A percentile compares a stretch with the other conserved stretches of the same genome.
phyloP scores from a whole-genome alignment of 2,329 filamentous ascomycete species.

The Metarhizium rileyi region DNA sequence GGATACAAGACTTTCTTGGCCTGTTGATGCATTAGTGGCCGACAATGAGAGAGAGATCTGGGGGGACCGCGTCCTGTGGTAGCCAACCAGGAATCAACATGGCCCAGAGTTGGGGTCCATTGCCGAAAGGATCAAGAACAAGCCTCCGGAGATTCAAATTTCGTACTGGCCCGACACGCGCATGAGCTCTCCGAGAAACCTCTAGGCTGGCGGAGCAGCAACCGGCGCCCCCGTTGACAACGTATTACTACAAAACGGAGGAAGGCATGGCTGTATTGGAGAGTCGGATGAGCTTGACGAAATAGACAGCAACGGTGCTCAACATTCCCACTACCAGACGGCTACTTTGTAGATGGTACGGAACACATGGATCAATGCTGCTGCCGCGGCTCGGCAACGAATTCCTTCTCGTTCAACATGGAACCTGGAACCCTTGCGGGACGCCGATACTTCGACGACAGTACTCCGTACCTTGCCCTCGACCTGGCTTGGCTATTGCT shows the following conservation, averaged over 20 bases:
- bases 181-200: constrained; percentile 1
- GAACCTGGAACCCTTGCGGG: constrained; percentile 1
- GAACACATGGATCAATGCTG: too few relatives aligned
- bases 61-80: constrained; percentile 18
- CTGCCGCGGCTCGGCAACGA: too few relatives aligned
- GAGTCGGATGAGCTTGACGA: too few relatives aligned
- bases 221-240: too few relatives aligned
- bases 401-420: too few relatives aligned
- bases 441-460: background rate
- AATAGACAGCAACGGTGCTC: too few relatives aligned
- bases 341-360: too few relatives aligned
- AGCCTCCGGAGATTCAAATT: background rate
- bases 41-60: constrained; percentile 22
- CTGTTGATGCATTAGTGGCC: constrained; percentile 24
- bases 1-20: background rate
- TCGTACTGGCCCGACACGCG: constrained; percentile 4
- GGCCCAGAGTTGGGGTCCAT: background rate
- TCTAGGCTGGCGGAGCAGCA: too few relatives aligned
- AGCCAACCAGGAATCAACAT: constrained; percentile 16
- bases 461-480: background rate
- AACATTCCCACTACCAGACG: too few relatives aligned
- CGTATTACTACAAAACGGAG: too few relatives aligned
- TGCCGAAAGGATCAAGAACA: background rate
- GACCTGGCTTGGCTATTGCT: background rate
- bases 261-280: too few relatives aligned